A percentile compares a stretch with the other conserved stretches of the same genome.
These are phyloP conservation scores for Penicillium pancosmium DNA, from an alignment of 495 filamentous ascomycete species.

Conservation along the genomic window DNA sequence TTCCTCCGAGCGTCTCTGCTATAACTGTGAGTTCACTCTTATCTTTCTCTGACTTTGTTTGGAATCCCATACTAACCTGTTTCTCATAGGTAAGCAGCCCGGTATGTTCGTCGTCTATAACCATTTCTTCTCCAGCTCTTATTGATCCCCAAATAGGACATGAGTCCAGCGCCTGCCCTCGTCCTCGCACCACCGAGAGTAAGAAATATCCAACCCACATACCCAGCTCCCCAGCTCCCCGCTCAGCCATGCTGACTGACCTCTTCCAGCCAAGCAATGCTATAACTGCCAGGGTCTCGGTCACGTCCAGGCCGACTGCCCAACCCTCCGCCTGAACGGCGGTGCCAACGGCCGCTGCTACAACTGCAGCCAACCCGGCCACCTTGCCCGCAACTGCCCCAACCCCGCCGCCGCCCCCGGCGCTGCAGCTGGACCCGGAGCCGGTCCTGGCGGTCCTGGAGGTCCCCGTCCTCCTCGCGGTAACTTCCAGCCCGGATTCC, in stretches of 20 bases:
- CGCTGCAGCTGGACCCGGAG: conserved; percentile 55
- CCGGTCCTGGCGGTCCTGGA: conserved; percentile 39
- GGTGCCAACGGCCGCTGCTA: conserved; percentile 89
- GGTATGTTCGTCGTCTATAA: conserved; percentile 52
- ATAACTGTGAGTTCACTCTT: conserved; percentile 77
- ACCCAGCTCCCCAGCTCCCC: background rate
- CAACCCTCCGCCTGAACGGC: conserved; percentile 88
- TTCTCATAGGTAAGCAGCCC: conserved; percentile 75
- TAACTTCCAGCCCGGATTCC: conserved; percentile 35
- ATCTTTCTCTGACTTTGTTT: background rate
- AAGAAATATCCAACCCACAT: conserved; percentile 24
- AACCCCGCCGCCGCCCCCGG: conserved; percentile 60
- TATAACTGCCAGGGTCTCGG: conserved; percentile 99
- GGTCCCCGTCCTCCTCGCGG: conserved; percentile 53
- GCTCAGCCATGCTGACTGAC: conserved; percentile 36
- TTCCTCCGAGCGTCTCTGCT: conserved; percentile 95
- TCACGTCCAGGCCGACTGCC: conserved; percentile 99
- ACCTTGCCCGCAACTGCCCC: conserved; percentile 89
- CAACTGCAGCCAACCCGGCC: conserved; percentile 88
- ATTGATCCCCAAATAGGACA: conserved; percentile 68
- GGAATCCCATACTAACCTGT: conserved; percentile 28
- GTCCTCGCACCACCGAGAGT: conserved; percentile 93
- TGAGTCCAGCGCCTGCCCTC: conserved; percentile 95
- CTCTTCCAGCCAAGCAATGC: conserved; percentile 84
- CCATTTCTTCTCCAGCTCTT: conserved; percentile 20